Evolutionary conservation across 352 stramenopile genomes (phyloP), one percentile per base, ranked within the genome.

Genomic region (Blastocystis sp.): DNA sequence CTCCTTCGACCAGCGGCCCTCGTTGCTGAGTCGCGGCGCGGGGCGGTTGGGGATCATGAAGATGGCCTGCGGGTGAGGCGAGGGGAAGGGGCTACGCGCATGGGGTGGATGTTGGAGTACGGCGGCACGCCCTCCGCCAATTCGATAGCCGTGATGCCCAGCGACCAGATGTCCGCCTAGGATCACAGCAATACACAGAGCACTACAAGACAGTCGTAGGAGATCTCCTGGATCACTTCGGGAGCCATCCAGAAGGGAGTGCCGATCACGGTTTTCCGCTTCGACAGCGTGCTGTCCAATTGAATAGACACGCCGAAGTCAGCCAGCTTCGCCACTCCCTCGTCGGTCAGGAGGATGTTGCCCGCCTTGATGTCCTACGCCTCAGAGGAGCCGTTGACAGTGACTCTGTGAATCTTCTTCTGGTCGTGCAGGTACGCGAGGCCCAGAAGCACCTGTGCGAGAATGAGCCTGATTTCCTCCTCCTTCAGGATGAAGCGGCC

Each of bases 1-100:
- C 17, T 91, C 89, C 0, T 88, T 40, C 2, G 89, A 91, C 90
- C 90, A 93, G n/a, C 88, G 88, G 0, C 88, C 84, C n/a, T 71
- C 86, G 56, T 92, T 92, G 59, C 93, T 92, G 79, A 98, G 91
- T 59, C 89, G 91, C 2, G 95, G 93, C 41, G 94, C 93, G 3
- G 95, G 93, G 90, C 95, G 96, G 62, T 94, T 96, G 7, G 96
- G 96, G 89, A 99, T 99, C 87, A 99, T 93, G 90, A 99, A 99
- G 79, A 99, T 94, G 70, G 97, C 97, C 66, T 70, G 48, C 10
- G 21, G 17, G 19, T 28, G 38, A 79, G 28, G 14, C 10, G 7
- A 0, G 43, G 62, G 17, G 38, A 59, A 62, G 28, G 0, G 28
- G 28, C 28, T 61, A 79, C 56, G 69, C 97, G 94, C 92, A 99